A percentile compares a stretch with the other conserved stretches of the same genome.
Conservation (phyloP, 257 asterid species). For the Galeopsis tetrahit region DNA sequence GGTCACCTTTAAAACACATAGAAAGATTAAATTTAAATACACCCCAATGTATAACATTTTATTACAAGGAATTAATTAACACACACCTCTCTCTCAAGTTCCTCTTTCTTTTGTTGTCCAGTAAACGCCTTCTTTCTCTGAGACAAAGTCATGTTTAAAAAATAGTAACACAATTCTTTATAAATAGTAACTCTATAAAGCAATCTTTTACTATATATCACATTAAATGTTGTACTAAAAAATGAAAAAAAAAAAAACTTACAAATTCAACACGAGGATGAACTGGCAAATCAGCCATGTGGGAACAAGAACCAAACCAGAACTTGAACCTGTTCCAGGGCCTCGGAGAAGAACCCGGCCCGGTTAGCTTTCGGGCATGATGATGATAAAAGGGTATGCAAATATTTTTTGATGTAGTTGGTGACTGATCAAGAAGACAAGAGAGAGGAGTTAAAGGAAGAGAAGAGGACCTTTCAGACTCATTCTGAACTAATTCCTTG, state of each 20-base stretch:
- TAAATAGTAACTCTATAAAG: not conserved
- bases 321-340: conserved; percentile 25
- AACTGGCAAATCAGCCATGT: conserved; percentile 40
- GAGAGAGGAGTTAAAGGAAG: conserved; percentile 35
- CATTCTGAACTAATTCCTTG: conserved; percentile 29
- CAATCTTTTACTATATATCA: not conserved
- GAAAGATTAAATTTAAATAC: too few species aligned
- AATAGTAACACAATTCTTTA: not conserved
- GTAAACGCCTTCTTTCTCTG: conserved; percentile 56
- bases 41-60: too few species aligned
- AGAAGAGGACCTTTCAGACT: conserved; percentile 49
- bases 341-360: not conserved
- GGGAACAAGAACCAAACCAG: conserved; percentile 31
- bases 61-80: too few species aligned
- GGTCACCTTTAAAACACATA: conserved; percentile 44
- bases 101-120: conserved; percentile 65
- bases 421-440: conserved; percentile 15
- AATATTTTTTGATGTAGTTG: conserved; percentile 44
- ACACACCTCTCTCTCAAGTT: conserved; percentile 69
- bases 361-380: conserved; percentile 10
- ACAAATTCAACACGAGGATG: conserved; percentile 41
- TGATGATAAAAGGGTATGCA: conserved; percentile 38
- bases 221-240: not conserved
- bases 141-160: not conserved
- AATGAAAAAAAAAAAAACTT: conserved; percentile 23